Conservation (phyloP, 2,329 filamentous ascomycete genomes). For the Blumeria graminis region DNA sequence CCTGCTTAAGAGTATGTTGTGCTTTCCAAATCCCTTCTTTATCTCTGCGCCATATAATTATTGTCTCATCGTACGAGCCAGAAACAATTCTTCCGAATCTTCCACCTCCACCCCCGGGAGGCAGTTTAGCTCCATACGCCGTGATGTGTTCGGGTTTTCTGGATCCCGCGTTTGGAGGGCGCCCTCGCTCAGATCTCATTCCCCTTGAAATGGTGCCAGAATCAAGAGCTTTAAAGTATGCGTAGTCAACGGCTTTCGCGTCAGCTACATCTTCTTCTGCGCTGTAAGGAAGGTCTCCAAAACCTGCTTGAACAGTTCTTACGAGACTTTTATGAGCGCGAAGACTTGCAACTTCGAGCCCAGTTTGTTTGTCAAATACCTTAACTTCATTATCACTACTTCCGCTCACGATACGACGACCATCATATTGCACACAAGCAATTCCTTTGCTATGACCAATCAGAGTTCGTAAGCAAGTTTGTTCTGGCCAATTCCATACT, state of each 20-base stretch:
- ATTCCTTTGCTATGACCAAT: conserved; percentile 85
- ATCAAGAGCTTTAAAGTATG: conserved; percentile 39
- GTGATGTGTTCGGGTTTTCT: conserved; percentile 51
- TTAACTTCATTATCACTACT: conserved; percentile 92
- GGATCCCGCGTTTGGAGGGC: conserved; percentile 35
- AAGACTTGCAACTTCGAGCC: conserved; percentile 72
- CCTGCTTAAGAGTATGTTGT: conserved; percentile 50
- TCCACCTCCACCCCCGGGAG: conserved; percentile 73
- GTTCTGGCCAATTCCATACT: conserved; percentile 74
- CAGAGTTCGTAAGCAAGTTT: conserved; percentile 52
- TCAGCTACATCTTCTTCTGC: conserved; percentile 48
- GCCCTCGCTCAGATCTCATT: conserved; percentile 14
- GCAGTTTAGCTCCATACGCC: conserved; percentile 63
- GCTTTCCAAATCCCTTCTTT: conserved; percentile 66
- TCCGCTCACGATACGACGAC: conserved; percentile 76
- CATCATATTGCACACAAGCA: conserved; percentile 92
- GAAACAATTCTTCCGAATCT: conserved; percentile 88
- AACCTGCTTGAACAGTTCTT: conserved; percentile 82
- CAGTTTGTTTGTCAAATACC: conserved; percentile 71
- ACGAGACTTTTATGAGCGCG: conserved; percentile 66
- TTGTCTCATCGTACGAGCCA: conserved; percentile 84
- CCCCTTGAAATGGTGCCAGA: conserved; percentile 20
- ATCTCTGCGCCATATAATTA: conserved; percentile 84
- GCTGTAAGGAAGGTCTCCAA: conserved; percentile 68
- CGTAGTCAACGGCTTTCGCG: conserved; percentile 46